These are phyloP conservation scores for Phytophthora idaei DNA, from an alignment of 352 stramenopile species.

Conservation along the genomic window DNA sequence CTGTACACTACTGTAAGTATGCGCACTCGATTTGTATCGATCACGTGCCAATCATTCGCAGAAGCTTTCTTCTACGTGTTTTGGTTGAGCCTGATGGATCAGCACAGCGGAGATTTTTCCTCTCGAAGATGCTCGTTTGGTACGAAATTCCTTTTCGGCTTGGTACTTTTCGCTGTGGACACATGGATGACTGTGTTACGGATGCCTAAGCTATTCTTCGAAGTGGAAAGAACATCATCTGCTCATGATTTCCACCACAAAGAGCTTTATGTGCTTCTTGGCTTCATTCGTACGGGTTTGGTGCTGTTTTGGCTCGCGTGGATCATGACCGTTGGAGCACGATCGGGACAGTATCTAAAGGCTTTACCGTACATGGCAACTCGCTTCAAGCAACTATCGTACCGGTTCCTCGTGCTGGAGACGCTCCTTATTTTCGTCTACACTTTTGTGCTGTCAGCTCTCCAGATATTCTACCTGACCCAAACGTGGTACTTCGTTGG, in stretches of 20 bases:
- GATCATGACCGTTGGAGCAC: conserved; percentile 63
- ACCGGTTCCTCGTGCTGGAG: conserved; percentile 83
- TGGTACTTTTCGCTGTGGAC: conserved; percentile 55
- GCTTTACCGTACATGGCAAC: conserved; percentile 84
- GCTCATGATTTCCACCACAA: conserved; percentile 36
- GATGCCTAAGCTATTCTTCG: conserved; percentile 62
- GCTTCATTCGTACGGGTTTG: conserved; percentile 62
- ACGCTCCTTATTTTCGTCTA: conserved; percentile 80
- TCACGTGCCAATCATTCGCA: conserved; percentile 71
- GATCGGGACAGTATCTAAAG: conserved; percentile 66
- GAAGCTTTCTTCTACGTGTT: conserved; percentile 81
- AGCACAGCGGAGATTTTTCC: conserved; percentile 56
- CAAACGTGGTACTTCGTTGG: conserved; percentile 74
- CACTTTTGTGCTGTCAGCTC: conserved; percentile 63
- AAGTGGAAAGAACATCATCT: conserved; percentile 4
- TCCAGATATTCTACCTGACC: conserved; percentile 69
- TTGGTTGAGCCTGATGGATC: conserved; percentile 85
- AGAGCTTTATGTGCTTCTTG: conserved; percentile 70
- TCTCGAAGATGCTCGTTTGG: conserved; percentile 28
- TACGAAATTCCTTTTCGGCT: conserved; percentile 40
- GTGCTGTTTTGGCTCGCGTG: conserved; percentile 77
- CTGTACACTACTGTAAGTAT: conserved; percentile 58
- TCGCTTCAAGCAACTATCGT: conserved; percentile 87
- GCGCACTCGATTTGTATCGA: conserved; percentile 69
- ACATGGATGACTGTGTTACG: conserved; percentile 66